Base-by-base conservation (phyloP, 495 filamentous ascomycete species). In the Penicillium tannophilum region DNA sequence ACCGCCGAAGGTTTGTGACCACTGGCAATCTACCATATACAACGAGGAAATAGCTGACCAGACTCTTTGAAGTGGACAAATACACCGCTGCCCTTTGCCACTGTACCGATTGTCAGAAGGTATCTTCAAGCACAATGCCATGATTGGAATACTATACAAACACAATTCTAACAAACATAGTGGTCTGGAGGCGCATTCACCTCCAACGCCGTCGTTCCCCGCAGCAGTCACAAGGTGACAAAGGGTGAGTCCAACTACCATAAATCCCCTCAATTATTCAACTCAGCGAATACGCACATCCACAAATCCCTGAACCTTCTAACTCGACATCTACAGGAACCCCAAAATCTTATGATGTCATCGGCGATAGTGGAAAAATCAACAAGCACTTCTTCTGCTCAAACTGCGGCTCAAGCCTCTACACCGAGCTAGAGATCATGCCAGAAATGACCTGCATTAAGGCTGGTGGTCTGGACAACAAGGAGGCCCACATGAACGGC, bases 341-440 rank as follows among this genome's bases (percentile, higher is more conserved):
- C 12, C 71, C 74, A 10, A 72, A 61, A 35, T 46, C 64, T 43
- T 82, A 75, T 56, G 75, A 79, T 26, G 64, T 52, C 16, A 63
- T 50, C 4, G 79, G 76, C 3, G 65, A 58, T 33, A 70, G 66
- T 6, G 79, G 79, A 14, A 81, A 80, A 48, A 71, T 77, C 59
- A 82, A 81, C 61, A 77, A 78, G 60, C 77, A 81, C 56, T 80
- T 71, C 56, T 81, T 82, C 67, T 82, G 79, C 60, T 45, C 60
- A 17, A 75, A 49, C 54, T 74, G 79, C 60, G 79, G 79, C 11
- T 77, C 72, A 3, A 66, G 67, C 16, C 64, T 81, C 5, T 81
- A 78, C 51, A 81, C 76, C 28, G 71, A 76, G 58, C 62, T 80
- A 14, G 79, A 81, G 53, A 30, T 80, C 45, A 79, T 80, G 76